Base-by-base conservation (phyloP, 306 rosid species). In the Trifolium dubium region DNA sequence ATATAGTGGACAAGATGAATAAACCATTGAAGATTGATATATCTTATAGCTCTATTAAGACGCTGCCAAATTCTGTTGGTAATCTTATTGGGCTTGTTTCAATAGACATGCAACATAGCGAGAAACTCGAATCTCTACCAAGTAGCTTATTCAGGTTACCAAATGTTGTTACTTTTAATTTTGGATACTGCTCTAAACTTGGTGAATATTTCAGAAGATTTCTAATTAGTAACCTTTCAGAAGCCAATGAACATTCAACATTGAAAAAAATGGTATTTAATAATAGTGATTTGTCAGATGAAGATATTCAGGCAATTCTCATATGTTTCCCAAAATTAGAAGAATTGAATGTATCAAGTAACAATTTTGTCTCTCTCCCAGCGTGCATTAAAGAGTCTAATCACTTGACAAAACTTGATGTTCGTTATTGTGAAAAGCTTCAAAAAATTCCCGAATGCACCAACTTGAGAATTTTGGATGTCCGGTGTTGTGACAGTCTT, bases 291-390 rank as follows among this genome's bases (percentile, higher is more conserved):
- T 47, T 74, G 56, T 80, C 44, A 1, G 77, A 80, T 51, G 77
- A 41, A 62, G 77, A 75, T 41, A 18, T 80, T 62, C 6, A 7
- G 4, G 40, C 29, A 2, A 15, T 64, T 8, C 58, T 80, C 18
- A 14, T 0, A 0, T 44, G 14, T 3, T 80, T 80, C 23, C 69
- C 30, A 3, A 14, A 39, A 12, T 50, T 74, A 50, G 8, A 30
- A 10, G 8, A 30, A 10, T 62, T 74, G 17, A 2, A 5, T 30
- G 29, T 32, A 4, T 7, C 23, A 0, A 28, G 13, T 0, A 74
- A 41, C 19, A 28, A 80, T 30, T 39, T 80, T 5, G 37, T 43
- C 10, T 60, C 53, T 4, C 53, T 74, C n/a, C 83, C 80, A 30
- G 15, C 2, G 8, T 74, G 72, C 63, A 75, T 74, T n/a, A 68